Percentiles rank a stretch among this genome's conserved stretches.
Conservation (phyloP, 2,329 filamentous ascomycete species). For the Fusarium globosum region DNA sequence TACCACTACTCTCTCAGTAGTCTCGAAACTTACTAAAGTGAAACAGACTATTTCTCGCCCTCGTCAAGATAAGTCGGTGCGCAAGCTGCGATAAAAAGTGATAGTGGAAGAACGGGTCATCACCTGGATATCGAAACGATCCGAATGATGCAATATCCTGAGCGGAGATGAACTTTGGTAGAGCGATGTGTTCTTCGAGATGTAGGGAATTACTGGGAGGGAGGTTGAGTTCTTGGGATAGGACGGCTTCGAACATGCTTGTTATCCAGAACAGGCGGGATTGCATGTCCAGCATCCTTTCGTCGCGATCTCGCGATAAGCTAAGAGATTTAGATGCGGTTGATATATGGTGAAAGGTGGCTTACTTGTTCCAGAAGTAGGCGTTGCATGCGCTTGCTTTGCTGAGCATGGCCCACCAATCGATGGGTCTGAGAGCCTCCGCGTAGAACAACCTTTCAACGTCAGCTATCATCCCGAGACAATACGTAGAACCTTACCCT, state of each 20-base stretch:
- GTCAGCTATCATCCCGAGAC: background rate
- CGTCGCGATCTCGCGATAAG: slow-evolving; percentile 13
- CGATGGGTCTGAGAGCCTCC: slow-evolving; percentile 20
- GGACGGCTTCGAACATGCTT: slow-evolving; percentile 36
- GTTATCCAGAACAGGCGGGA: slow-evolving; percentile 38
- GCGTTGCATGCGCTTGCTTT: slow-evolving; percentile 34
- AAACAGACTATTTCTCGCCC: slow-evolving; percentile 24
- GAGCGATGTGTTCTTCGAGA: slow-evolving; percentile 24
- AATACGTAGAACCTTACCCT: background rate
- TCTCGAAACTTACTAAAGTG: slow-evolving; percentile 33
- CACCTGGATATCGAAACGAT: slow-evolving; percentile 28
- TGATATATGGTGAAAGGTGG: accelerated
- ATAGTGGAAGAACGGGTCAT: slow-evolving; percentile 36
- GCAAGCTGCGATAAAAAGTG: slow-evolving; percentile 36
- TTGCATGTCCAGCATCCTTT: slow-evolving; percentile 39
- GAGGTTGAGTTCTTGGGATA: slow-evolving; percentile 27
- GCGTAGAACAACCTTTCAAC: slow-evolving; percentile 19
- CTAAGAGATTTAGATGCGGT: background rate
- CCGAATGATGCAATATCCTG: slow-evolving; percentile 34
- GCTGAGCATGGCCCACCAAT: slow-evolving; percentile 36
- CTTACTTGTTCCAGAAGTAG: slow-evolving; percentile 35
- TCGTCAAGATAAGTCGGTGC: slow-evolving; percentile 25
- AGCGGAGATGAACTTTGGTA: slow-evolving; percentile 31
- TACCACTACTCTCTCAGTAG: too few relatives aligned
- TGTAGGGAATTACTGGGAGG: slow-evolving; percentile 23